Evolutionary conservation across 305 asterid species (phyloP).

Genomic region (Solanum hybrid): DNA sequence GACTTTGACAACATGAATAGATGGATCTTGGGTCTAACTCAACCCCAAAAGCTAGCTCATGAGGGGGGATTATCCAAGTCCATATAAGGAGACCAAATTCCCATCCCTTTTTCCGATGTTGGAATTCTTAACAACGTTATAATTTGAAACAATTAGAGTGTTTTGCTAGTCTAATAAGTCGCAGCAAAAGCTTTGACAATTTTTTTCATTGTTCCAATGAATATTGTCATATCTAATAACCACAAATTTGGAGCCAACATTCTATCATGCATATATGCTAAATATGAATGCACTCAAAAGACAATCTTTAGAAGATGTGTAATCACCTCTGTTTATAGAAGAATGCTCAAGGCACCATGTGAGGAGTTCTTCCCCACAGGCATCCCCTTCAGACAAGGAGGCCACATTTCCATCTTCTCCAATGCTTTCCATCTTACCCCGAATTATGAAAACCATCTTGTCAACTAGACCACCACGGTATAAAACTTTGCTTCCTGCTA

Average conservation of each 20-base stretch:
- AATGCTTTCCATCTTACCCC: constrained; percentile 65
- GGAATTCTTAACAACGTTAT: not conserved
- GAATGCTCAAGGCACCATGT: constrained; percentile 88
- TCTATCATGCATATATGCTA: not conserved
- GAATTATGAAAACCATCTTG: constrained; percentile 80
- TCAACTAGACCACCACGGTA: constrained; percentile 56
- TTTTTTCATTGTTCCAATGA: not conserved
- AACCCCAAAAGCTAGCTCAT: too few species aligned
- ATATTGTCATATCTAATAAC: not conserved
- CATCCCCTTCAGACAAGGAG: constrained; percentile 62
- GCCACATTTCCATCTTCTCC: constrained; percentile 54
- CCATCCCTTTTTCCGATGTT: not conserved
- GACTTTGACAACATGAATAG: too few species aligned
- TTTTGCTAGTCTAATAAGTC: not conserved
- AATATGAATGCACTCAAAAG: not conserved
- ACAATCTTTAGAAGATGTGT: not conserved
- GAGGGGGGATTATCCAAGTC: not conserved
- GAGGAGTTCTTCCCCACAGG: constrained; percentile 90
- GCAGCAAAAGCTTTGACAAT: not conserved
- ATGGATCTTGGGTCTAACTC: too few species aligned
- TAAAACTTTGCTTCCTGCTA: constrained; percentile 60
- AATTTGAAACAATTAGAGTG: not conserved
- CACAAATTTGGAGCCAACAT: not conserved
- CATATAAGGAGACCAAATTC: not conserved
- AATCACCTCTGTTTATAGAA: constrained; percentile 50